Percentiles rank a stretch among this genome's conserved stretches.
phyloP scores from a whole-genome alignment of 2,329 filamentous ascomycete species.

The Hypoxylon sp. region DNA sequence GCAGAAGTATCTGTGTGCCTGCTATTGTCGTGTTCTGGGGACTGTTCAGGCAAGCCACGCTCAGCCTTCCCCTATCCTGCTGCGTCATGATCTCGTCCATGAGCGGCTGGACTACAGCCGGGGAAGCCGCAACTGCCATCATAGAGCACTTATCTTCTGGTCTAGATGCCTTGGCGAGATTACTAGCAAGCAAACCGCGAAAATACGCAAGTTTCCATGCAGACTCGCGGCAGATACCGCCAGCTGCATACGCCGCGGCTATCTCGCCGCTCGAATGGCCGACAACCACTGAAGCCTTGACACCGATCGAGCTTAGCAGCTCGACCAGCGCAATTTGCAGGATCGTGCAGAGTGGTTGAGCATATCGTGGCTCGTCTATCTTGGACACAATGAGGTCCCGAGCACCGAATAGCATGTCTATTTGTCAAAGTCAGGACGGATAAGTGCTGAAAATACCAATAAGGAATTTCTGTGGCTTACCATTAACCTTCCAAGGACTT shows the following conservation, averaged over 20 bases:
- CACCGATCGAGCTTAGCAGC: slow-evolving; percentile 38
- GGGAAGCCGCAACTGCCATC: neutral
- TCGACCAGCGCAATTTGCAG: slow-evolving; percentile 48
- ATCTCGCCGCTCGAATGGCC: slow-evolving; percentile 50
- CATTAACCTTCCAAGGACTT: slow-evolving; percentile 14
- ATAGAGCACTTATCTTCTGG: neutral
- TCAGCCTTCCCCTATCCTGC: neutral
- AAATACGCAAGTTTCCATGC: neutral
- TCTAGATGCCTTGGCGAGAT: neutral
- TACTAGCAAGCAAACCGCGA: neutral
- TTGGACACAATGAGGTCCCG: too few species aligned
- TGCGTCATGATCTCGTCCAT: neutral
- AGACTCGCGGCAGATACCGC: neutral
- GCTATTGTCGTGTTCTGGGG: neutral
- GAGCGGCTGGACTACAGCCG: neutral
- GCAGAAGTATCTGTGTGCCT: neutral
- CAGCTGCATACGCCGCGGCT: slow-evolving; percentile 45
- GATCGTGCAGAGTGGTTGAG: slow-evolving; percentile 43
- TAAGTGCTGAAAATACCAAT: too few species aligned
- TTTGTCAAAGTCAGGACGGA: too few species aligned
- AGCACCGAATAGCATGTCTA: too few species aligned
- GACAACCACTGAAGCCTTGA: slow-evolving; percentile 38
- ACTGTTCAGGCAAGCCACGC: neutral
- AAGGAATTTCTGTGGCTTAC: slow-evolving; percentile 15
- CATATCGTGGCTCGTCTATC: slow-evolving; percentile 28